Evolutionary conservation across 2,329 filamentous ascomycete species (phyloP), one percentile per base, ranked within the genome.

Genomic region (Fonsecaea monophora): DNA sequence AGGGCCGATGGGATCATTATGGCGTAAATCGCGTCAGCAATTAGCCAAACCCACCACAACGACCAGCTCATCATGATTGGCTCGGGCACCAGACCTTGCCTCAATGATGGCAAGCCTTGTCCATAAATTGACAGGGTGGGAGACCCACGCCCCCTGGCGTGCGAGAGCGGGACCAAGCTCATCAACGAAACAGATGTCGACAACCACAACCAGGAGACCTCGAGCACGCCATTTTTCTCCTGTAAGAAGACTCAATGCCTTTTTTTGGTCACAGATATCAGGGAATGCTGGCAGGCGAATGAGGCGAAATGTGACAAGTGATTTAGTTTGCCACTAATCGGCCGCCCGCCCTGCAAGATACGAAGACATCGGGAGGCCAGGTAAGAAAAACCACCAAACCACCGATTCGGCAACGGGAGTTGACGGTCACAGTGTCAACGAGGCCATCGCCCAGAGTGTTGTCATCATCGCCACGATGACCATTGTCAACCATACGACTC

Each of bases 1-100:
- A 55, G 37, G 18, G 56, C 25, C 42, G 53, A 66, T 66, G 64
- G 42, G 38, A 58, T 67, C 65, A 67, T 68, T 64, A 42, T 62
- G 32, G 60, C 57, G 56, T 38, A n/a, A 55, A 68, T 66, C 42
- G 57, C 67, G 53, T 68, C 67, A 68, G 53, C 66, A 54, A 21
- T 62, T 65, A 65, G 60, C 56, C 30, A 55, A 38, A 18, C 21
- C 32, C 54, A 32, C 35, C 32, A 40, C 13, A 9, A 10, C 8
- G 15, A 55, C 12, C 38, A 32, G 30, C n/a, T 13, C 9, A 10
- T 32, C 10, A 32, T 61, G 25, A 68, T 68, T 65, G 65, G 65
- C 56, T 18, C 30, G 37, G 60, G 37, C 34, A 34, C 18, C 21
- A 18, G 7, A n/a, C 18, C 5, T 64, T 61, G 12, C 50, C 34